Evolutionary conservation across 2,329 filamentous ascomycete species (phyloP).

Genomic region (Xylaria sp.): DNA sequence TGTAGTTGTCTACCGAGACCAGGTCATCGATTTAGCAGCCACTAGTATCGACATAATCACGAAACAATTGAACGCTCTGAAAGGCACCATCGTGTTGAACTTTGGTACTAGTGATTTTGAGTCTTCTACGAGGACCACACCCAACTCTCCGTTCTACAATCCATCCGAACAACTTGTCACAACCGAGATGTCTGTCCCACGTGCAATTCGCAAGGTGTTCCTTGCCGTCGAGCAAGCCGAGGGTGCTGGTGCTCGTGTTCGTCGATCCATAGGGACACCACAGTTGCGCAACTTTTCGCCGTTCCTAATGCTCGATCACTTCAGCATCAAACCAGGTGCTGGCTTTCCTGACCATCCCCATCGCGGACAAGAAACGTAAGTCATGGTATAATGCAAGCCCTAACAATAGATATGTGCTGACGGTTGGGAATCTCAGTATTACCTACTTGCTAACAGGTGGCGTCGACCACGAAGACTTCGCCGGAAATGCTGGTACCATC

Average conservation of each 20-base stretch:
- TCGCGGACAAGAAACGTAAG: constrained; percentile 78
- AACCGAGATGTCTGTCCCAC: constrained; percentile 72
- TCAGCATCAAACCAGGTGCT: constrained; percentile 80
- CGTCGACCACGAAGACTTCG: constrained; percentile 53
- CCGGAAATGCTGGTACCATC: constrained; percentile 75
- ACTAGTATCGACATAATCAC: constrained; percentile 42
- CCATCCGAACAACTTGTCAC: constrained; percentile 49
- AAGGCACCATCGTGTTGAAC: constrained; percentile 25
- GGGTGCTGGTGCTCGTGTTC: constrained; percentile 86
- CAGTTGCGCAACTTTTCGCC: constrained; percentile 87
- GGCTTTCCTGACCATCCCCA: constrained; percentile 91
- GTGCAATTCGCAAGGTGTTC: constrained; percentile 85
- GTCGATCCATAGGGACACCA: constrained; percentile 87
- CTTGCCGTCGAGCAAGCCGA: constrained; percentile 87
- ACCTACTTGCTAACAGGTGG: constrained; percentile 81
- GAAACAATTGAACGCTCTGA: constrained; percentile 38
- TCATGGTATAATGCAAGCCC: constrained; percentile 6
- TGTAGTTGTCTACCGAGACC: constrained; percentile 50
- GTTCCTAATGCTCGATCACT: constrained; percentile 97
- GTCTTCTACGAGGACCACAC: constrained; percentile 30
- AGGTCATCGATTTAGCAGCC: constrained; percentile 46
- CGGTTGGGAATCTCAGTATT: constrained; percentile 30
- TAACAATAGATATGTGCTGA: constrained; percentile 9
- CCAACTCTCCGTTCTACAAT: constrained; percentile 46
- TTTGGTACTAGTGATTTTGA: constrained; percentile 35